phyloP scores from a whole-genome alignment of 2,329 filamentous ascomycete species.

The Sordariomycetes sp. region DNA sequence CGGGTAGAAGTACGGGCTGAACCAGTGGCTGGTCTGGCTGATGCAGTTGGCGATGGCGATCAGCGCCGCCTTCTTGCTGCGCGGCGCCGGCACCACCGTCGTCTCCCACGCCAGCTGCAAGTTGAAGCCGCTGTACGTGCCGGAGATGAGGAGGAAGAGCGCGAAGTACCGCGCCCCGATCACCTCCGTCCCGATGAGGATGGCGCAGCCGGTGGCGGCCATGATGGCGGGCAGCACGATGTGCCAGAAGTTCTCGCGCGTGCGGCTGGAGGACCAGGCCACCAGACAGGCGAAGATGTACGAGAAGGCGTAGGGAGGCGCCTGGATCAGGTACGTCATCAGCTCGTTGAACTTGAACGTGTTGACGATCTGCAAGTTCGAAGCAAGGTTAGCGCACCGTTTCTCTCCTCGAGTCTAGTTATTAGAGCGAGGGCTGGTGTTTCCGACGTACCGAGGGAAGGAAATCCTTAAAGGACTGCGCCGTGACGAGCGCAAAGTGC shows the following conservation, averaged over 20 bases:
- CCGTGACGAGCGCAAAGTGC: conserved; percentile 32
- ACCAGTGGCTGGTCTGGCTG: conserved; percentile 24
- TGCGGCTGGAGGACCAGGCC: conserved; percentile 22
- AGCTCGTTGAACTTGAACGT: conserved; percentile 15
- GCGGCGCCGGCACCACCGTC: conserved; percentile 23
- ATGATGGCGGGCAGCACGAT: conserved; percentile 23
- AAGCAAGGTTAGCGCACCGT: background rate
- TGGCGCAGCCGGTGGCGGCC: conserved; percentile 25
- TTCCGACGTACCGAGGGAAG: conserved; percentile 21
- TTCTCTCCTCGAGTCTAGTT: background rate
- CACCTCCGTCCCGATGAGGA: conserved; percentile 25
- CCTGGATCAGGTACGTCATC: conserved; percentile 25
- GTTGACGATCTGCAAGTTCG: conserved; percentile 12
- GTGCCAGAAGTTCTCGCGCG: conserved; percentile 25
- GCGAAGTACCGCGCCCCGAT: conserved; percentile 29
- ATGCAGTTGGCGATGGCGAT: conserved; percentile 28
- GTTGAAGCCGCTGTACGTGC: conserved; percentile 26
- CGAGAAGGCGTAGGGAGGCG: conserved; percentile 27
- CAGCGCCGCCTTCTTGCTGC: conserved; percentile 25
- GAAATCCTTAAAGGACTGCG: conserved; percentile 27
- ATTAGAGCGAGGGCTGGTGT: background rate
- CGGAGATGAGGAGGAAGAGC: conserved; percentile 25
- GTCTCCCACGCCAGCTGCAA: conserved; percentile 27
- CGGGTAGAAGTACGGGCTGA: conserved; percentile 24
- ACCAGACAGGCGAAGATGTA: conserved; percentile 22